phyloP scores from a whole-genome alignment of 192 early-diverging fungal genomes.

The Bifiguratus adelaidae region DNA sequence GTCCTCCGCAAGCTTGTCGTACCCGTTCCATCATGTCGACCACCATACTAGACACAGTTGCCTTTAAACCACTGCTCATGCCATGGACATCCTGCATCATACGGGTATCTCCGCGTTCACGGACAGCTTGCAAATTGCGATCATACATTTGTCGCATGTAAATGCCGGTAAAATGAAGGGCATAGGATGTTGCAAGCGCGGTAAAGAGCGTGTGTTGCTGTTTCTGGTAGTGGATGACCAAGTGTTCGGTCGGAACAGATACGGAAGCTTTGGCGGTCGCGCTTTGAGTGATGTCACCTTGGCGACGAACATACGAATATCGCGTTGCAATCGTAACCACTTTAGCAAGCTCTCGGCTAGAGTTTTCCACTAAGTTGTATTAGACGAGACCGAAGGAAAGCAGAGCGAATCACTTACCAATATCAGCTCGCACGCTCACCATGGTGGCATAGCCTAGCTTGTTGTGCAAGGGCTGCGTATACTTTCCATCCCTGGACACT shows the following conservation, averaged over 20 bases:
- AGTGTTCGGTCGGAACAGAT: slow-evolving; percentile 3
- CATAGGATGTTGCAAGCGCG: slow-evolving; percentile 16
- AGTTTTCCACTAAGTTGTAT: slow-evolving; percentile 39
- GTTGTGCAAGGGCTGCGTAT: slow-evolving; percentile 58
- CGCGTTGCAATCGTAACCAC: slow-evolving; percentile 79
- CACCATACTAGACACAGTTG: background rate
- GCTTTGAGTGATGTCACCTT: slow-evolving; percentile 34
- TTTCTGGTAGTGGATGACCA: slow-evolving; percentile 19
- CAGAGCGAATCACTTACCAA: slow-evolving; percentile 13
- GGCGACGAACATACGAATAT: slow-evolving; percentile 74
- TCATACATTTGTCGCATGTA: slow-evolving; percentile 20
- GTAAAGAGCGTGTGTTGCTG: slow-evolving; percentile 23
- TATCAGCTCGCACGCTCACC: slow-evolving; percentile 62
- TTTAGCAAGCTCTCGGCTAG: slow-evolving; percentile 23
- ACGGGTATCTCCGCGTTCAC: background rate
- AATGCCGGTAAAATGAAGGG: slow-evolving; percentile 24
- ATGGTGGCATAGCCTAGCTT: slow-evolving; percentile 72
- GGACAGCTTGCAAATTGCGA: slow-evolving; percentile 1
- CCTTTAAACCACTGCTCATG: background rate
- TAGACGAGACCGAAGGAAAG: no score
- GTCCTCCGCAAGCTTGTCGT: no score
- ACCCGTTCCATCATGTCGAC: no score
- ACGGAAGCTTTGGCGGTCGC: background rate
- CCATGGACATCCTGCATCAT: slow-evolving; percentile 1
- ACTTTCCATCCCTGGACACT: slow-evolving; percentile 55